Evolutionary conservation across 352 stramenopile species (phyloP), one percentile per base, ranked within the genome.

Genomic region (Phytophthora nicotianae): DNA sequence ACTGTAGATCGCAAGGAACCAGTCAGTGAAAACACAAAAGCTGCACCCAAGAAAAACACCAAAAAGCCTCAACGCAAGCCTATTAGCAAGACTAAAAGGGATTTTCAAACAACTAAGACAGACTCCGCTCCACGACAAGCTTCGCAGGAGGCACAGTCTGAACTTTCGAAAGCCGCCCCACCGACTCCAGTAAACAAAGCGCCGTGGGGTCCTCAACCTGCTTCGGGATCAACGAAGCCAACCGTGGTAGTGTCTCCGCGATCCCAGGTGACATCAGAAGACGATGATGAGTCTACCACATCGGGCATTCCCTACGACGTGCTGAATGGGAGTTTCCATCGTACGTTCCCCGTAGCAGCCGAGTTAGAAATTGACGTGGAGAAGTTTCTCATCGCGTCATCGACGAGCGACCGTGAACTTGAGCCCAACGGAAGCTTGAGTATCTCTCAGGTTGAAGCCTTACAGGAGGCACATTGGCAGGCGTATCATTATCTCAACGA

Each of bases 401-500:
- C 74, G 2, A 41, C 58, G 13, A 79, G 71, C 5, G 80, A 78
- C 21, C 67, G 69, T 9, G 75, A 77, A 29, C 65, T 76, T 14
- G 74, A 86, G 21, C 67, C 80, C 9, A 72, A 78, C 23, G 71
- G 78, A 21, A 74, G 60, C 8, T 72, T 95, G 55, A 95, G 87
- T 50, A 90, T 94, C 41, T 93, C 87, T 32, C 87, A 95, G 64
- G 69, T 95, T 32, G 87, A 95, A 62, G 73, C 80, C 1, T 62
- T 95, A 5, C 85, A 95, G 37, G 85, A 93, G 56, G 82, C 84
- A n/a, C 85, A 95, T 32, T 76, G 91, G 59, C 74, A 86, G 26
- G 87, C 87, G 14, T 93, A 93, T 41, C 82, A 93, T 51, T 87
- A 86, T 41, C 70, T 95, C 19, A 92, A 80, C 55, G 86, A 93